Evolutionary conservation across 2,329 filamentous ascomycete genomes (phyloP).

Genomic region (Pseudogymnoascus sp.): DNA sequence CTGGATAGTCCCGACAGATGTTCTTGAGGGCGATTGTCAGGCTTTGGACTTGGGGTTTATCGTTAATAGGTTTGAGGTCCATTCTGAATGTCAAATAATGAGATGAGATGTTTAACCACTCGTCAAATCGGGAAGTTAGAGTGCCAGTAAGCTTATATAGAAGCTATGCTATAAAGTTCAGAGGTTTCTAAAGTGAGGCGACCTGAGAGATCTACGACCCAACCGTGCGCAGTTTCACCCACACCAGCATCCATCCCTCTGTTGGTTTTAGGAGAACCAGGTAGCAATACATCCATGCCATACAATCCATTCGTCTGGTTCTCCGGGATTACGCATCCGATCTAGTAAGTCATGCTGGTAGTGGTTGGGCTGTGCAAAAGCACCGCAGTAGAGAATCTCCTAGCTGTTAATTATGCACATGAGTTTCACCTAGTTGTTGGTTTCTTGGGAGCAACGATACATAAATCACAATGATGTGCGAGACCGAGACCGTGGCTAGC

Average conservation of each 20-base stretch:
- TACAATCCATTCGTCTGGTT: neutral
- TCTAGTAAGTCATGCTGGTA: neutral
- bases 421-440: neutral
- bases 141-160: neutral
- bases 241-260: neutral
- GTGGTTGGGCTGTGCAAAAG: too few relatives aligned
- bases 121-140: neutral
- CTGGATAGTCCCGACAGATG: conserved; percentile 50
- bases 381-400: too few relatives aligned
- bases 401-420: too few relatives aligned
- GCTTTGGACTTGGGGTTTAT: conserved; percentile 20
- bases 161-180: neutral
- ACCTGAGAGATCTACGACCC: neutral
- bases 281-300: neutral
- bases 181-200: neutral
- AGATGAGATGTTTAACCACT: neutral
- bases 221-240: neutral
- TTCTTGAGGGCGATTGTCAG: conserved; percentile 26
- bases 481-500: neutral
- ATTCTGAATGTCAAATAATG: neutral
- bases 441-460: neutral
- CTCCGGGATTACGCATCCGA: neutral
- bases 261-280: neutral
- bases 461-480: neutral
- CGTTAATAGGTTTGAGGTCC: neutral